phyloP scores from a whole-genome alignment of 495 filamentous ascomycete genomes.

The Penicillium waksmanii region DNA sequence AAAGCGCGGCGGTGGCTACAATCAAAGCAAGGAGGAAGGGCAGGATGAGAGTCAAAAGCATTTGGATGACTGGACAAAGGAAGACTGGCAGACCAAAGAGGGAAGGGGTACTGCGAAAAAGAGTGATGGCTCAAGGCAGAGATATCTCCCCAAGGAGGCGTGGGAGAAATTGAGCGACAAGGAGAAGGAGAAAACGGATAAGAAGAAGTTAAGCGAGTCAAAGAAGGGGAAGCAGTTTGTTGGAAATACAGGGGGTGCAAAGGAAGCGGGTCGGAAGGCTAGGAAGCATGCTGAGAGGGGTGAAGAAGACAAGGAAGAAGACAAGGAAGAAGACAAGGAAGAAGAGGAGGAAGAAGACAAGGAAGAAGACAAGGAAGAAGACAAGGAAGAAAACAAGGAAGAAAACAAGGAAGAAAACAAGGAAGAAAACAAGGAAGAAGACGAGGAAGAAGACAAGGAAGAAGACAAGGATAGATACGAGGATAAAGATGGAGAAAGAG shows the following conservation, averaged over 20 bases:
- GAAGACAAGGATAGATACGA: not conserved
- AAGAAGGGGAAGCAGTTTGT: constrained; percentile 52
- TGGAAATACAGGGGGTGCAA: constrained; percentile 44
- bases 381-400: not conserved
- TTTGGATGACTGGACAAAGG: constrained; percentile 48
- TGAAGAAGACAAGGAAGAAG: not conserved
- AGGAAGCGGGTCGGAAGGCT: constrained; percentile 36
- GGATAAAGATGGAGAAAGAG: not conserved
- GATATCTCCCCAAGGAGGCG: constrained; percentile 53
- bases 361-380: constrained; percentile 1
- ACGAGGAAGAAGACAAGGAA: not conserved
- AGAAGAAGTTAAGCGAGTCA: constrained; percentile 46
- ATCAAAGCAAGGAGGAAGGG: constrained; percentile 42
- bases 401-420: not conserved
- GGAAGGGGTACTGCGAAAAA: constrained; percentile 47
- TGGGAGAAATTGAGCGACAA: constrained; percentile 51
- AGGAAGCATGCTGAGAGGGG: constrained; percentile 7
- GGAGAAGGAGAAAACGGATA: constrained; percentile 49
- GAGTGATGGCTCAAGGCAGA: constrained; percentile 47
- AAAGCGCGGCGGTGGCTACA: constrained; percentile 53
- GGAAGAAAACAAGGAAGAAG: not conserved
- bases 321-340: not conserved
- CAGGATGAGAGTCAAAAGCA: constrained; percentile 46
- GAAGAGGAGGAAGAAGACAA: constrained; percentile 4
- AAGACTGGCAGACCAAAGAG: constrained; percentile 57